These are phyloP conservation scores for Aspergillus clavatus DNA, from an alignment of 2,329 filamentous ascomycete genomes.

Conservation along the genomic window DNA sequence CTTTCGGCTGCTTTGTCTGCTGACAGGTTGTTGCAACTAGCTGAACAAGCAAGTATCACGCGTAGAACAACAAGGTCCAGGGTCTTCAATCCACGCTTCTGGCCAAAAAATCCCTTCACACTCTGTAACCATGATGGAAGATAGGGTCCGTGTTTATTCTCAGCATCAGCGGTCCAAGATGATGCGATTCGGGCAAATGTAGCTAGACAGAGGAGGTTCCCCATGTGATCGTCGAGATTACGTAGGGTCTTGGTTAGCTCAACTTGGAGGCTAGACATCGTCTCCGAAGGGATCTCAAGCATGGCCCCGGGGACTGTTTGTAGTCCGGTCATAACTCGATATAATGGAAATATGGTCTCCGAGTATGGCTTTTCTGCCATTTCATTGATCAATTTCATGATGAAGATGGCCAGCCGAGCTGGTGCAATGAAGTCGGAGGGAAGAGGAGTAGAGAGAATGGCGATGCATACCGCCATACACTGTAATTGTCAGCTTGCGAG, in stretches of 20 bases:
- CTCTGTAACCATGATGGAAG: constrained; percentile 30
- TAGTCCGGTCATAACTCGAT: constrained; percentile 30
- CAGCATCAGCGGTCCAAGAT: constrained; percentile 5
- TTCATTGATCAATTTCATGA: constrained; percentile 26
- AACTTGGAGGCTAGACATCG: constrained; percentile 34
- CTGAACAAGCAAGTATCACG: constrained; percentile 38
- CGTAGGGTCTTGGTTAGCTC: constrained; percentile 36
- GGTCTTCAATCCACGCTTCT: constrained; percentile 37
- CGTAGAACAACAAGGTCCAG: constrained; percentile 39
- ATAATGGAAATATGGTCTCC: constrained; percentile 31
- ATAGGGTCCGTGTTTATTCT: constrained; percentile 15
- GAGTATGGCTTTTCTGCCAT: constrained; percentile 29
- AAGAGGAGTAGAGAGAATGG: constrained; percentile 33
- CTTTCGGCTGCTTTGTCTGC: constrained; percentile 28
- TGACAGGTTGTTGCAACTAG: constrained; percentile 27
- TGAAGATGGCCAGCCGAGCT: constrained; percentile 30
- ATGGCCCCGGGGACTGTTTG: constrained; percentile 24
- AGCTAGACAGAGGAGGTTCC: constrained; percentile 39
- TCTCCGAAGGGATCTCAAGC: constrained; percentile 27
- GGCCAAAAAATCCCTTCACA: constrained; percentile 36
- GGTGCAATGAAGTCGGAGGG: constrained; percentile 27
- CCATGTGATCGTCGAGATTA: constrained; percentile 37
- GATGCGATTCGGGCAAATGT: constrained; percentile 34
- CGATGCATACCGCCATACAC: constrained; percentile 29
- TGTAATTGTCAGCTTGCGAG: constrained; percentile 10